Evolutionary conservation across 345 rosid species (phyloP).

Genomic region (Hibiscus mutabilis): DNA sequence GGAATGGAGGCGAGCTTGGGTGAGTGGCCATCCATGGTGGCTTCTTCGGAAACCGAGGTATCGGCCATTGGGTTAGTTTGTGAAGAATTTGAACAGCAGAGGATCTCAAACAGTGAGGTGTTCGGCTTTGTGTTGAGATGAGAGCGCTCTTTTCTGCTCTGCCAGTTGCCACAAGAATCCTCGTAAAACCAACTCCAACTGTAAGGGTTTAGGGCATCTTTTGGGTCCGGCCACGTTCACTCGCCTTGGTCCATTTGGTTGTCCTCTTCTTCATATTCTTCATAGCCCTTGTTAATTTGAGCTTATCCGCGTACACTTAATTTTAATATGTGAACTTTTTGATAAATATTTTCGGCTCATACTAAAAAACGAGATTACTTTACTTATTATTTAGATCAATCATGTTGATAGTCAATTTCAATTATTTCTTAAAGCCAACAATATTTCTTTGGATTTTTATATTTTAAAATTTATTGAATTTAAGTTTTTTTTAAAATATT

Average conservation of each 20-base stretch:
- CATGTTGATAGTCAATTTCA: too few species aligned
- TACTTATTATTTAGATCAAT: too few species aligned
- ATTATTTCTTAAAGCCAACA: too few species aligned
- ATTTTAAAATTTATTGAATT: too few species aligned
- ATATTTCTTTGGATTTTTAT: too few species aligned
- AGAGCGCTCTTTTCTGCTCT: background rate
- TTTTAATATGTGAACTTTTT: too few species aligned
- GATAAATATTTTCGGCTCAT: too few species aligned
- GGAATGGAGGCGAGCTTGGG: constrained; percentile 22
- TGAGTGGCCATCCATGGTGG: constrained; percentile 15
- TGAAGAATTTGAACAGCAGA: background rate
- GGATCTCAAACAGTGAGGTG: background rate
- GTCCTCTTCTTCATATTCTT: too few species aligned
- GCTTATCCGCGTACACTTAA: too few species aligned
- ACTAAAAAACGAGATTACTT: too few species aligned
- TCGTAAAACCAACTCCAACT: background rate
- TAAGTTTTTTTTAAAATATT: too few species aligned
- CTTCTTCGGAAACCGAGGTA: background rate
- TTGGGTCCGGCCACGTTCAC: constrained; percentile 5
- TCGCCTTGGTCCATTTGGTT: background rate
- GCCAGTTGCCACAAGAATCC: background rate
- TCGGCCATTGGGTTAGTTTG: constrained; percentile 4
- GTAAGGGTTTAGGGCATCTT: constrained; percentile 8
- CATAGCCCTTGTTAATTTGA: too few species aligned
- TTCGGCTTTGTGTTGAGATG: background rate